phyloP scores from a whole-genome alignment of 2,329 filamentous ascomycete species.

The Cytospora paraplurivora region DNA sequence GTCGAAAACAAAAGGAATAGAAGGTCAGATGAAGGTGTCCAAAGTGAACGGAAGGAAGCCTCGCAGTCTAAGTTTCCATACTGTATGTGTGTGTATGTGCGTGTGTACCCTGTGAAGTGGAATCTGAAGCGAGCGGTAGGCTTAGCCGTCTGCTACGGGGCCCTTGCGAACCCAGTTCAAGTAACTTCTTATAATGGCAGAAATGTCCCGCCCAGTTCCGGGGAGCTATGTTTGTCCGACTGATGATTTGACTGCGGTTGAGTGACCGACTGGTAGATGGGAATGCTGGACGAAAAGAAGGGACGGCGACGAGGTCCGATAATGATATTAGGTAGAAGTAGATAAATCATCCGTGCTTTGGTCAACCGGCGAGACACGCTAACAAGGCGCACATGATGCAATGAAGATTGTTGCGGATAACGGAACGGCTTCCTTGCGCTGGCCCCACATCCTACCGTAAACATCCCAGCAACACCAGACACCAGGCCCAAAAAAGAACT shows the following conservation, averaged over 20 bases:
- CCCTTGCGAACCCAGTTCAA: background rate
- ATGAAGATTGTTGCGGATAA: constrained; percentile 24
- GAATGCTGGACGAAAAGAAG: background rate
- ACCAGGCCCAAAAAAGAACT: constrained; percentile 24
- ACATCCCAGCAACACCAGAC: constrained; percentile 23
- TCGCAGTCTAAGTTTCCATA: constrained; percentile 1
- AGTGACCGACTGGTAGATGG: background rate
- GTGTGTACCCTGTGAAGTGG: constrained; percentile 11
- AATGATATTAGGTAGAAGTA: background rate
- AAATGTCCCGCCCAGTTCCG: background rate
- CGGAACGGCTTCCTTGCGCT: constrained; percentile 24
- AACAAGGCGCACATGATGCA: constrained; percentile 27
- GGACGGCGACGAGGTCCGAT: constrained; percentile 5
- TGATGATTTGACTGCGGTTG: background rate
- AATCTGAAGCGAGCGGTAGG: constrained; percentile 20
- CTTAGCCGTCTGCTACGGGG: constrained; percentile 5
- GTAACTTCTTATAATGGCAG: background rate
- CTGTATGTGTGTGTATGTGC: constrained; percentile 2
- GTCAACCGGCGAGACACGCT: constrained; percentile 28
- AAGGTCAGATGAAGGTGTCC: background rate
- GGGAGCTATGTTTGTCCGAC: background rate
- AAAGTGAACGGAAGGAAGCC: constrained; percentile 4
- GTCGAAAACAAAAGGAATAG: background rate
- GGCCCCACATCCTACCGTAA: constrained; percentile 10
- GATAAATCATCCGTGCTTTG: background rate